These are phyloP conservation scores for Peronospora belbahrii DNA, from an alignment of 352 stramenopile species.

Conservation along the genomic window DNA sequence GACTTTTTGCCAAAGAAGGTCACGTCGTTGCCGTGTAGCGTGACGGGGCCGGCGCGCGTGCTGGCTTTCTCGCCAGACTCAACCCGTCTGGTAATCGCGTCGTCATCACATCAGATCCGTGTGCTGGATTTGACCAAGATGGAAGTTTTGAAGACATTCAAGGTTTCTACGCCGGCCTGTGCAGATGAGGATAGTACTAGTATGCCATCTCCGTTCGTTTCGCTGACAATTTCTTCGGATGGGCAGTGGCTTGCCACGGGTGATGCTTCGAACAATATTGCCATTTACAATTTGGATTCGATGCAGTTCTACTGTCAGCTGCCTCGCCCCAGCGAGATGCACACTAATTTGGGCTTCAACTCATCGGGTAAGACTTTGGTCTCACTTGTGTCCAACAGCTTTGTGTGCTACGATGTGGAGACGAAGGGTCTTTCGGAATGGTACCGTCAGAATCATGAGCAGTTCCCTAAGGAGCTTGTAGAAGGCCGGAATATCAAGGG, in stretches of 20 bases:
- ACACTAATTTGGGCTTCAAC: conserved; percentile 75
- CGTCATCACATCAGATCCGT: conserved; percentile 53
- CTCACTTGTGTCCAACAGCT: conserved; percentile 76
- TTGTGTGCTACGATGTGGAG: conserved; percentile 82
- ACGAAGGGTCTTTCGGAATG: conserved; percentile 66
- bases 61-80: conserved; percentile 75
- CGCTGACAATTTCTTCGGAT: conserved; percentile 68
- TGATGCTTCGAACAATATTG: conserved; percentile 59
- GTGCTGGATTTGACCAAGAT: conserved; percentile 67
- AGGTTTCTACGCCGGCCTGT: conserved; percentile 19
- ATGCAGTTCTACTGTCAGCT: conserved; percentile 77
- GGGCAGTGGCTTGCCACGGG: conserved; percentile 73
- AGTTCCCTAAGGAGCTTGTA: conserved; percentile 67
- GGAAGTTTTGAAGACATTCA: conserved; percentile 71
- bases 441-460: conserved; percentile 61
- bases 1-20: conserved; percentile 58
- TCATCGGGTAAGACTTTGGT: conserved; percentile 67
- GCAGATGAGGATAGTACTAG: conserved; percentile 12
- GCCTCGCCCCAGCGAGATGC: conserved; percentile 57
- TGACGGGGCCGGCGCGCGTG: conserved; percentile 46
- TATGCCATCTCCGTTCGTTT: conserved; percentile 40
- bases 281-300: conserved; percentile 81
- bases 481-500: conserved; percentile 72
- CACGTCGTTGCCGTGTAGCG: conserved; percentile 23
- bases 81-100: conserved; percentile 63